phyloP scores from a whole-genome alignment of 2,329 filamentous ascomycete genomes.

The Pestalotiopsis sp. region DNA sequence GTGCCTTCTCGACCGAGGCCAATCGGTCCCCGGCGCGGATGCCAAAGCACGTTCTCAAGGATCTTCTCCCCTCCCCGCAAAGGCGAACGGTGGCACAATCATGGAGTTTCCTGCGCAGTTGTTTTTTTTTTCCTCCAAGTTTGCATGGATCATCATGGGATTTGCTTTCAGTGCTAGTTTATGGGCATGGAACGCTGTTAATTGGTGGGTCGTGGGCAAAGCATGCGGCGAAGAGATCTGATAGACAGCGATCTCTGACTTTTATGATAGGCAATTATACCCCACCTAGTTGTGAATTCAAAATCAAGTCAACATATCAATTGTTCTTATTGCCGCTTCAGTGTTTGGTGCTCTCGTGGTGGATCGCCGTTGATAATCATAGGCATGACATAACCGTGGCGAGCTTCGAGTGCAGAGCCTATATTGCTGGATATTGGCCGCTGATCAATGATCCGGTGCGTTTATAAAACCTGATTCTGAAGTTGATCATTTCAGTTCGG shows the following conservation, averaged over 20 bases:
- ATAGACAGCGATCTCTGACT: slow-evolving; percentile 15
- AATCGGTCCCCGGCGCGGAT: neutral
- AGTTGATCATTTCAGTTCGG: too few relatives aligned
- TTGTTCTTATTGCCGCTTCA: slow-evolving; percentile 44
- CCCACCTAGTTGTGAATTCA: slow-evolving; percentile 64
- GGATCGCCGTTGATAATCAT: neutral
- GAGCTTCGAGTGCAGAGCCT: too few relatives aligned
- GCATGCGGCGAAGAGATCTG: neutral
- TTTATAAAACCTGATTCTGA: too few relatives aligned
- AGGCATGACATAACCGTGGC: too few relatives aligned
- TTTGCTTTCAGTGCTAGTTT: slow-evolving; percentile 24
- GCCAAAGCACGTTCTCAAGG: neutral
- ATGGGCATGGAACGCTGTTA: slow-evolving; percentile 20
- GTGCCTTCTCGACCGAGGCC: neutral
- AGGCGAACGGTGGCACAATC: neutral
- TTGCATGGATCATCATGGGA: slow-evolving; percentile 20
- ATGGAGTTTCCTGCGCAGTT: neutral
- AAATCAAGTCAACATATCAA: slow-evolving; percentile 69
- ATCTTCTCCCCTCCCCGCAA: neutral
- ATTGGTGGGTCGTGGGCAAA: slow-evolving; percentile 21
- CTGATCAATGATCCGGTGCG: too few relatives aligned
- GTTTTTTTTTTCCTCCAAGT: neutral
- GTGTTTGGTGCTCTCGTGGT: neutral
- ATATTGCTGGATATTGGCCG: too few relatives aligned
- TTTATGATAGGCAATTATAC: slow-evolving; percentile 49